Percentiles rank a stretch among this genome's conserved stretches.
Conservation (phyloP, 148 eudicot genomes). For the Drosera capensis region DNA sequence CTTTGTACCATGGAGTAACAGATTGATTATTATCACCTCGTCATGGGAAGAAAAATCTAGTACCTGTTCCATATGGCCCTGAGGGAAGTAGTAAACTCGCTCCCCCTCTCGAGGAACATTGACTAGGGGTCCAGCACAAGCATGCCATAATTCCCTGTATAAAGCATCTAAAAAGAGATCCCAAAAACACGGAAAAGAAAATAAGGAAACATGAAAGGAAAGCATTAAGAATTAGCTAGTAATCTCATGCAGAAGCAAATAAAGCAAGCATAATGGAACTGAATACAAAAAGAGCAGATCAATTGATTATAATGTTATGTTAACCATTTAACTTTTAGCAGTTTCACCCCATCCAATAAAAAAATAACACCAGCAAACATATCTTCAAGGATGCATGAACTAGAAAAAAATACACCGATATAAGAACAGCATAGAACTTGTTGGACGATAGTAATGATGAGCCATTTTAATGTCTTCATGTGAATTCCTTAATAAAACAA, state of each 20-base stretch:
- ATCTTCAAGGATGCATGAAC: too few relatives aligned
- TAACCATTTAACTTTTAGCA: too few relatives aligned
- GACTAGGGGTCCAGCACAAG: constrained; percentile 96
- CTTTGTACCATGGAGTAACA: background rate
- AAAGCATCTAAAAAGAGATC: constrained; percentile 34
- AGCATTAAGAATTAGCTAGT: background rate
- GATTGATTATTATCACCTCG: constrained; percentile 1
- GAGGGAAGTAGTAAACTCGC: constrained; percentile 88
- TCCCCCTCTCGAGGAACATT: constrained; percentile 76
- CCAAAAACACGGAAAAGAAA: constrained; percentile 2
- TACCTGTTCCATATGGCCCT: constrained; percentile 99
- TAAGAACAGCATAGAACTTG: too few relatives aligned
- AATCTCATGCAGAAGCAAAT: background rate
- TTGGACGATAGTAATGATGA: too few relatives aligned
- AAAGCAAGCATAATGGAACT: background rate
- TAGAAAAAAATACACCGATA: too few relatives aligned
- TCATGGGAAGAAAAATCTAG: too few relatives aligned
- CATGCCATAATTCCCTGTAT: constrained; percentile 87
- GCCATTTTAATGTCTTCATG: too few relatives aligned
- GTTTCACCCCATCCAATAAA: too few relatives aligned
- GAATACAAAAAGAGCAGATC: background rate
- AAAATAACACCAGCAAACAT: too few relatives aligned
- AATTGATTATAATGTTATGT: too few relatives aligned
- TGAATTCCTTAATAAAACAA: too few relatives aligned
- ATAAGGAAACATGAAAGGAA: background rate